These are phyloP conservation scores for Calycina marina DNA, from an alignment of 2,329 filamentous ascomycete genomes.

Conservation along the genomic window DNA sequence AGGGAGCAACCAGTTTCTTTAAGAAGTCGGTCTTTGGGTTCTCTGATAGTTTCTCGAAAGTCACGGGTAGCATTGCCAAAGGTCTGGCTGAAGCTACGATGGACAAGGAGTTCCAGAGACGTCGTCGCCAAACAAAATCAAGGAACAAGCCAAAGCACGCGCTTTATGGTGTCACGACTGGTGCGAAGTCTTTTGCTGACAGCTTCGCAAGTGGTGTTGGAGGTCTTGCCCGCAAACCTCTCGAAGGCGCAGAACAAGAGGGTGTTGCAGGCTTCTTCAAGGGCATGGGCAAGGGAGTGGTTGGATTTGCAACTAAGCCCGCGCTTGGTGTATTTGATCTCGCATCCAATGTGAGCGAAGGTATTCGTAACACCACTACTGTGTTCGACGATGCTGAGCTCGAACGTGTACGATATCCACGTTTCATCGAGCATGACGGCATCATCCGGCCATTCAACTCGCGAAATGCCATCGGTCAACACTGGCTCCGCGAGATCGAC, in stretches of 20 bases:
- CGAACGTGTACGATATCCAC: slow-evolving; percentile 83
- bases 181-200: slow-evolving; percentile 86
- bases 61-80: slow-evolving; percentile 94
- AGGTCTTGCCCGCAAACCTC: slow-evolving; percentile 79
- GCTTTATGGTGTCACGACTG: slow-evolving; percentile 86
- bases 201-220: slow-evolving; percentile 89
- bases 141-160: slow-evolving; percentile 95
- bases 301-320: slow-evolving; percentile 92
- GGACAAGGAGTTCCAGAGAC: slow-evolving; percentile 97
- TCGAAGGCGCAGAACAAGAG: slow-evolving; percentile 93
- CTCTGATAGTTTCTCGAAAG: slow-evolving; percentile 93
- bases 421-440: slow-evolving; percentile 84
- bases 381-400: slow-evolving; percentile 93
- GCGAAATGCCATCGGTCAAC: slow-evolving; percentile 89
- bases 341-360: slow-evolving; percentile 91
- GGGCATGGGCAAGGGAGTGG: slow-evolving; percentile 85
- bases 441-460: slow-evolving; percentile 90
- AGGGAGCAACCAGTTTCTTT: slow-evolving; percentile 90
- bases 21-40: slow-evolving; percentile 98
- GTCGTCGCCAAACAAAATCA: slow-evolving; percentile 81
- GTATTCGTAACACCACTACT: slow-evolving; percentile 95
- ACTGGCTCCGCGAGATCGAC: slow-evolving; percentile 97
- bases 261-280: slow-evolving; percentile 92
- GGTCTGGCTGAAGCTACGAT: slow-evolving; percentile 88
- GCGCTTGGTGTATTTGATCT: slow-evolving; percentile 94